Evolutionary conservation across 163 green algal species (phyloP).

Genomic region (Scenedesmus sp.): DNA sequence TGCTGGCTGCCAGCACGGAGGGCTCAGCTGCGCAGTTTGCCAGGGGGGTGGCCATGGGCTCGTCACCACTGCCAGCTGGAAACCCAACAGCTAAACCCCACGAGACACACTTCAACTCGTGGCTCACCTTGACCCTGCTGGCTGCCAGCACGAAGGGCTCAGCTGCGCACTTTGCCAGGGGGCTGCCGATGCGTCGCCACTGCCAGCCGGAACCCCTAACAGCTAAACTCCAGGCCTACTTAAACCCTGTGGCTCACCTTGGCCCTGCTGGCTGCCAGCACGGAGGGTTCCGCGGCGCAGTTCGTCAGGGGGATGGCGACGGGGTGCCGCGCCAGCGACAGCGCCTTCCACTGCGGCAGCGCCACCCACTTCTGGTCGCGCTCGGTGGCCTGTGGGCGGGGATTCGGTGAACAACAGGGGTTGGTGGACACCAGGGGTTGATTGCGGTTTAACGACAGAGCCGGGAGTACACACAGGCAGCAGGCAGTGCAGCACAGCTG

Average conservation of each 20-base stretch:
- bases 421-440: no score
- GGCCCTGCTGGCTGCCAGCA: slow-evolving; percentile 61
- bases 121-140: slow-evolving; percentile 64
- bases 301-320: slow-evolving; percentile 75
- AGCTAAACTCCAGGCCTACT: neutral
- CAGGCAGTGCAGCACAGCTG: neutral
- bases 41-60: no score
- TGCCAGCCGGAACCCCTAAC: no score
- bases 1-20: slow-evolving; percentile 59
- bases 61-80: no score
- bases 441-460: no score
- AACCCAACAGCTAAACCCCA: no score
- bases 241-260: slow-evolving; percentile 59
- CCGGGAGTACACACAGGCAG: no score
- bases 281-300: slow-evolving; percentile 63
- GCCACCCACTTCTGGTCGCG: slow-evolving; percentile 59
- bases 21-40: slow-evolving; percentile 69
- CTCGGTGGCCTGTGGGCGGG: neutral
- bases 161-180: slow-evolving; percentile 70
- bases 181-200: slow-evolving; percentile 64
- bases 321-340: slow-evolving; percentile 72
- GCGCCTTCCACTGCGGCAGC: slow-evolving; percentile 79
- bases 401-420: no score
- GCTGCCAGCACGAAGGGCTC: slow-evolving; percentile 63
- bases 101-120: no score